These are phyloP conservation scores for Xylariomycetidae sp. DNA, from an alignment of 2,329 filamentous ascomycete species.

Conservation along the genomic window DNA sequence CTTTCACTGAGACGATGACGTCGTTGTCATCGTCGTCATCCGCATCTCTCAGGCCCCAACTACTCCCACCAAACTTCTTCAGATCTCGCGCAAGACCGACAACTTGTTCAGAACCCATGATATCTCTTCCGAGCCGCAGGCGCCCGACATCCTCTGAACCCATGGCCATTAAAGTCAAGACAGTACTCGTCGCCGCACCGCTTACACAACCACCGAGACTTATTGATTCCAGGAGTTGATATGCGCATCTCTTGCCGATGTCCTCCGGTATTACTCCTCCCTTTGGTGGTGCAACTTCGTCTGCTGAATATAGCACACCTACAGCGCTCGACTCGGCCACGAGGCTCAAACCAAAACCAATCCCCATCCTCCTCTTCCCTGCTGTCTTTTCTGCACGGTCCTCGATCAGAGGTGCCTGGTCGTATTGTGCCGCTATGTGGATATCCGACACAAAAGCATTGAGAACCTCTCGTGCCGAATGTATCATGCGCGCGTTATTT, in stretches of 20 bases:
- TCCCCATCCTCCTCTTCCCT: constrained; percentile 64
- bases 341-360: constrained; percentile 86
- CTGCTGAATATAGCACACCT: constrained; percentile 82
- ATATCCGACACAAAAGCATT: constrained; percentile 85
- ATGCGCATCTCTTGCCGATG: constrained; percentile 81
- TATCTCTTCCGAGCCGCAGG: constrained; percentile 73
- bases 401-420: constrained; percentile 55
- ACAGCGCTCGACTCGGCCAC: constrained; percentile 85
- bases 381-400: constrained; percentile 49
- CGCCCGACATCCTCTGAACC: constrained; percentile 92
- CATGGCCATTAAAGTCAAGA: constrained; percentile 94
- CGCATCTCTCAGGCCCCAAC: constrained; percentile 82
- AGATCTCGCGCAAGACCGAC: constrained; percentile 80
- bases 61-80: constrained; percentile 81
- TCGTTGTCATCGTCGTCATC: constrained; percentile 63
- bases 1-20: constrained; percentile 86
- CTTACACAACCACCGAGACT: constrained; percentile 78
- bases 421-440: constrained; percentile 80
- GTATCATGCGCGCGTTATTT: constrained; percentile 94
- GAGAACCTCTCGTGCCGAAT: constrained; percentile 78
- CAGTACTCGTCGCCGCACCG: constrained; percentile 63
- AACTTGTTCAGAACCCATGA: constrained; percentile 75
- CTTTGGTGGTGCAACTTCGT: constrained; percentile 67
- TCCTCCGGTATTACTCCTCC: constrained; percentile 88
- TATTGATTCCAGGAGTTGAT: constrained; percentile 81